These are phyloP conservation scores for Morella rubra DNA, from an alignment of 306 rosid genomes.

Conservation along the genomic window DNA sequence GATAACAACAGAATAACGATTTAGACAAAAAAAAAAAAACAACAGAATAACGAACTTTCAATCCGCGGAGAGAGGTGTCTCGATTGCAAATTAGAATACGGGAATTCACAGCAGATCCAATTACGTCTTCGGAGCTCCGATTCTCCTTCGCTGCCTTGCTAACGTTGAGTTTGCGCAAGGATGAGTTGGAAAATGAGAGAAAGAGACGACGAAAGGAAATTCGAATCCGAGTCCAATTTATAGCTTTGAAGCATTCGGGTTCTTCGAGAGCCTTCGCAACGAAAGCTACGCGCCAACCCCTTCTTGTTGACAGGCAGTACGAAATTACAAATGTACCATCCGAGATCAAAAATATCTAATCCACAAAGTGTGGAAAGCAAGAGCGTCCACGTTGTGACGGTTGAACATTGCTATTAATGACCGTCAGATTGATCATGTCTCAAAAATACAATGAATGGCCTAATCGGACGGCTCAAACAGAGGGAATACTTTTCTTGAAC, in stretches of 20 bases:
- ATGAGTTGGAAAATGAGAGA: background rate
- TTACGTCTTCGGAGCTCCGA: slow-evolving; percentile 29
- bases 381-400: background rate
- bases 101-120: background rate
- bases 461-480: background rate
- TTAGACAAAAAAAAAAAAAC: no score
- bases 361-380: background rate
- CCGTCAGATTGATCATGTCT: background rate
- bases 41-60: slow-evolving; percentile 47
- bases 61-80: slow-evolving; percentile 8
- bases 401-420: background rate
- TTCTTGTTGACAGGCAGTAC: slow-evolving; percentile 20
- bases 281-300: background rate
- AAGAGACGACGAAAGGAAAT: background rate
- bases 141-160: slow-evolving; percentile 16
- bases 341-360: no score
- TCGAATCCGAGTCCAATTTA: slow-evolving; percentile 30
- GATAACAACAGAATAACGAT: slow-evolving; percentile 36
- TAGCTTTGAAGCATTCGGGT: background rate
- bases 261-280: slow-evolving; percentile 44
- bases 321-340: background rate
- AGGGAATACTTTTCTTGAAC: no score
- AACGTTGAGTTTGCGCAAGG: background rate
- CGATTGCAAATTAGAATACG: slow-evolving; percentile 19
- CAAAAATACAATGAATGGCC: no score